These are phyloP conservation scores for Grosmannia clavigera DNA, from an alignment of 2,329 filamentous ascomycete genomes.

Conservation along the genomic window DNA sequence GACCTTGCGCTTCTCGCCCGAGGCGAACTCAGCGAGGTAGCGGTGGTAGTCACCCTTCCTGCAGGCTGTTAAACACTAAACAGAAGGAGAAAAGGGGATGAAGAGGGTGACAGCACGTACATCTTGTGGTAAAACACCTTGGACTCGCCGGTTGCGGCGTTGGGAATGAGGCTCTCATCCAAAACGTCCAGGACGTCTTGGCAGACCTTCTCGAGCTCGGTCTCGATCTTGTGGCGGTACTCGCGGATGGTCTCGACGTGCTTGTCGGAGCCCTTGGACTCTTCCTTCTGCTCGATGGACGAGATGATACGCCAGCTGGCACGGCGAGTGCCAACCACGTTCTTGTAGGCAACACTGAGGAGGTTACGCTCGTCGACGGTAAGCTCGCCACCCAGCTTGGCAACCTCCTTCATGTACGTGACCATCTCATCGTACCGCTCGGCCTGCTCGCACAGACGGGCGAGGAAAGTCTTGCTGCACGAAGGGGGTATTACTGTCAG, in stretches of 20 bases:
- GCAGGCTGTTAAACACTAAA: conserved; percentile 14
- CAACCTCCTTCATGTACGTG: conserved; percentile 99
- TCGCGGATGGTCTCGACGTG: conserved; percentile 91
- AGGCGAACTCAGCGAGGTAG: conserved; percentile 93
- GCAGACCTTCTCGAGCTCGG: conserved; percentile 93
- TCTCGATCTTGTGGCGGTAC: conserved; percentile 97
- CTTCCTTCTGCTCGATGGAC: conserved; percentile 98
- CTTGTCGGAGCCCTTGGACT: conserved; percentile 91
- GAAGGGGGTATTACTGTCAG: not conserved
- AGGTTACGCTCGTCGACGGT: conserved; percentile 96
- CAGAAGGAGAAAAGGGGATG: not conserved
- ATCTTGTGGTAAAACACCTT: conserved; percentile 99
- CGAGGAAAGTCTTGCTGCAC: conserved; percentile 96
- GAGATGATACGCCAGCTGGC: conserved; percentile 97
- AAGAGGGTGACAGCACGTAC: conserved; percentile 30
- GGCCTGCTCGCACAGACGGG: conserved; percentile 99
- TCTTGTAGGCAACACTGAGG: conserved; percentile 97
- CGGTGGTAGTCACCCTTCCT: conserved; percentile 99
- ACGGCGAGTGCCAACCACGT: conserved; percentile 92
- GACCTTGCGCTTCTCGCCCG: conserved; percentile 87
- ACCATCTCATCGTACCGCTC: conserved; percentile 99
- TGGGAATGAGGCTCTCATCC: conserved; percentile 86
- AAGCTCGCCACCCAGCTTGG: conserved; percentile 61
- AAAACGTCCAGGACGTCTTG: conserved; percentile 93
- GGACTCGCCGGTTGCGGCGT: conserved; percentile 88